Base-by-base conservation (phyloP, 2,329 filamentous ascomycete genomes). In the Basipetospora chlamydospora region DNA sequence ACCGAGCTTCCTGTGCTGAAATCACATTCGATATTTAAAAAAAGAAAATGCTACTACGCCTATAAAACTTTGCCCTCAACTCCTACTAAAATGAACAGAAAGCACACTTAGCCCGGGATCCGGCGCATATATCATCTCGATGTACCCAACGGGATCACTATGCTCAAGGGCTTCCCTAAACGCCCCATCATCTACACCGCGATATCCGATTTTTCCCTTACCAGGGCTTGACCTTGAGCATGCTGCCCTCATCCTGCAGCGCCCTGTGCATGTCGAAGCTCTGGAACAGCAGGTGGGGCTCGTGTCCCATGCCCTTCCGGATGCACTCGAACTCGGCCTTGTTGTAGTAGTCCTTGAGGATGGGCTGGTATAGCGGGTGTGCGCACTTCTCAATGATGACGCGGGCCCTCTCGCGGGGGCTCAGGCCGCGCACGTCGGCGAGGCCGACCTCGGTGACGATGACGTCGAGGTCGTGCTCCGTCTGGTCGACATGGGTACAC, bases 401-500 rank as follows among this genome's bases (percentile, higher is more conserved):
- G 33, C 80, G 67, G 9, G 85, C 84, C 31, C 85, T 67, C 66
- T 93, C 83, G 37, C 77, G 70, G 1, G 86, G 85, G 44, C 73
- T 77, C 45, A 93, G 64, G 35, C 85, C 85, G 28, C 84, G 73
- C 2, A 93, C 85, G 50, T 93, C 85, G 20, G 85, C 86, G 17
- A 92, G 71, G 40, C 86, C 85, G 54, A 70, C 59, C 57, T 72
- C 66, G 16, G 70, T 75, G n/a, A 93, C 85, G 31, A 93, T 60
- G n/a, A 93, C 77, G 48, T 93, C 85, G 26, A 93, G 69, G 54
- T 93, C 86, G 58, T 92, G 85, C 63, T 93, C 86, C 0, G 86
- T 93, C 68, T 92, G 85, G 59, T 93, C 85, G 46, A 92, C 67
- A 60, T 93, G 86, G 4, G 84, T 92, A 61, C 79, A 85, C 80